Base-by-base conservation (phyloP, 139 green algal genomes). In the Ulvella scutata region DNA sequence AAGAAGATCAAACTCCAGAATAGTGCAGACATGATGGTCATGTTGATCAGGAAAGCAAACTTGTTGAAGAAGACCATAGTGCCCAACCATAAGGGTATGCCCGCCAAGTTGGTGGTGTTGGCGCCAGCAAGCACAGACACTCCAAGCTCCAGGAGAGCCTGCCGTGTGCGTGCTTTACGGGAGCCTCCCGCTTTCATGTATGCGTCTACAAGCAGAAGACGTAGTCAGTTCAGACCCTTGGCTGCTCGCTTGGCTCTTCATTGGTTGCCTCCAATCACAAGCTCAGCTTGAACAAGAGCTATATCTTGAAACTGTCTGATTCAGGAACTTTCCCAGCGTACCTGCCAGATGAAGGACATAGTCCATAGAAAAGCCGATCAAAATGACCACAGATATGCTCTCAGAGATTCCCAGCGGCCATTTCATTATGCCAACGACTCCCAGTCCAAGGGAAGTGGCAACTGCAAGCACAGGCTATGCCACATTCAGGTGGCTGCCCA, bases 351-450 rank as follows among this genome's bases (percentile, higher is more conserved):
- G 82, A 3, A 87, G 61, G 44, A 78, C 80, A 72, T 87, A 87
- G 62, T 87, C 82, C 75, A 87, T 81, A 13, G 77, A 83, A 61
- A 87, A 82, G 43, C 82, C 82, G 29, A 87, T 87, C 37, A 87
- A 37, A 61, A 87, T 87, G 37, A 87, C 82, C n/a, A 77, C 44
- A 3, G 73, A 75, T 31, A 87, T 83, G 60, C 72, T 78, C 62
- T 87, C 82, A 3, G 77, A 72, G 31, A 76, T 79, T 62, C 82
- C 82, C 7, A 87, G 72, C 21, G 78, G 51, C 79, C 80, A 87
- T 29, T 74, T 79, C 78, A 81, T 80, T 3, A 86, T 72, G 3
- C 37, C 62, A 36, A 61, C 38, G 3, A 75, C 73, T 0, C 79
- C 75, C 39, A 82, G 29, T 29, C 79, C 77, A 34, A 87, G 72